These are phyloP conservation scores for Globisporangium uncinulatum DNA, from an alignment of 352 stramenopile genomes.

Conservation along the genomic window DNA sequence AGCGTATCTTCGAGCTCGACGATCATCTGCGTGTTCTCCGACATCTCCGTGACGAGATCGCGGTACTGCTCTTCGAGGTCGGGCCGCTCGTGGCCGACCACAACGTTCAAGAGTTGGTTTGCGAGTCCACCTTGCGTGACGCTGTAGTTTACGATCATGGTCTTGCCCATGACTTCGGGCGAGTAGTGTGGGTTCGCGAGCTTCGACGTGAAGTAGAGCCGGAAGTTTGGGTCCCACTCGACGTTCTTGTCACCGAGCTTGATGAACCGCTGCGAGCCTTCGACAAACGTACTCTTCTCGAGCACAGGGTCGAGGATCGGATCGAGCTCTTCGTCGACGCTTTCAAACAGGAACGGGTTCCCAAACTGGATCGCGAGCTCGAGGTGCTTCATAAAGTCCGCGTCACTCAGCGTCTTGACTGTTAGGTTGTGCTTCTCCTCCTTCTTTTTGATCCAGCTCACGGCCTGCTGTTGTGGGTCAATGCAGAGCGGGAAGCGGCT, in stretches of 20 bases:
- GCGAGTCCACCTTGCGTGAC: constrained; percentile 90
- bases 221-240: constrained; percentile 92
- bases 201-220: constrained; percentile 94
- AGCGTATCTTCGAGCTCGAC: constrained; percentile 92
- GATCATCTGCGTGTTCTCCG: constrained; percentile 89
- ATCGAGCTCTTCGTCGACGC: constrained; percentile 93
- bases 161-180: constrained; percentile 95
- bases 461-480: constrained; percentile 94
- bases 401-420: constrained; percentile 91
- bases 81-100: constrained; percentile 90
- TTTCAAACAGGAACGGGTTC: constrained; percentile 94
- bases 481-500: constrained; percentile 95
- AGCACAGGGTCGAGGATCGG: constrained; percentile 93
- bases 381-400: constrained; percentile 95
- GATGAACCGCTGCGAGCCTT: constrained; percentile 88
- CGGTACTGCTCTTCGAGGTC: constrained; percentile 93
- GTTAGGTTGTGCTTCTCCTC: constrained; percentile 92
- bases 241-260: constrained; percentile 93
- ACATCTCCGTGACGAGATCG: constrained; percentile 91
- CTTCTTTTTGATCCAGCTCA: constrained; percentile 96
- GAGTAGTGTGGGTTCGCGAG: constrained; percentile 93
- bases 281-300: constrained; percentile 91
- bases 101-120: constrained; percentile 93
- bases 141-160: constrained; percentile 96
- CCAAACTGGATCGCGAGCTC: constrained; percentile 95